A percentile compares a stretch with the other conserved stretches of the same genome.
phyloP scores from a whole-genome alignment of 805 yeast genomes.

The Kockiozyma suomiensis region DNA sequence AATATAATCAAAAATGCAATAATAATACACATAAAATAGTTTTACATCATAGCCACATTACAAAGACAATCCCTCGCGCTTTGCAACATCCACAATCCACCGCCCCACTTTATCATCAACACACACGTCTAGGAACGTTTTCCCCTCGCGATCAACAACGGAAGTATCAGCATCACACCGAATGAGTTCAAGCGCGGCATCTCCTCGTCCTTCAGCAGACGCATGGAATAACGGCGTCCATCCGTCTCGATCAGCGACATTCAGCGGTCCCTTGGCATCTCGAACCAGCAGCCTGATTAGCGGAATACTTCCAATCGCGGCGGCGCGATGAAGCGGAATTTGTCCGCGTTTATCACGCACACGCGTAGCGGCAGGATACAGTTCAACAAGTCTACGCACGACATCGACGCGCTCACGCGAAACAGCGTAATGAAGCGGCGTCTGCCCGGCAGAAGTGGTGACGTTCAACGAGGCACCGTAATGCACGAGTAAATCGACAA shows the following conservation, averaged over 20 bases:
- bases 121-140: conserved; percentile 57
- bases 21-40: not conserved
- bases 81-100: conserved; percentile 35
- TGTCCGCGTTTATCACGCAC: conserved; percentile 67
- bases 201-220: conserved; percentile 84
- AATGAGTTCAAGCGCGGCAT: conserved; percentile 64
- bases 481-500: conserved; percentile 54
- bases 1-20: no score
- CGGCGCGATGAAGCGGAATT: conserved; percentile 80
- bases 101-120: conserved; percentile 55
- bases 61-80: conserved; percentile 21
- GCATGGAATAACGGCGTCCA: conserved; percentile 93
- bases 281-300: conserved; percentile 58
- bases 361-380: conserved; percentile 61
- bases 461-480: conserved; percentile 62
- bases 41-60: not conserved
- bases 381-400: conserved; percentile 55
- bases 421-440: conserved; percentile 75
- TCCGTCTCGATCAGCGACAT: conserved; percentile 68
- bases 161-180: conserved; percentile 66
- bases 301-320: conserved; percentile 67
- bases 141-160: conserved; percentile 53
- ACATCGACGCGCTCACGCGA: conserved; percentile 64
- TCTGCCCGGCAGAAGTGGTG: conserved; percentile 68
- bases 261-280: conserved; percentile 61